Evolutionary conservation across 495 filamentous ascomycete species (phyloP).

Genomic region (Neurospora sublineolata): DNA sequence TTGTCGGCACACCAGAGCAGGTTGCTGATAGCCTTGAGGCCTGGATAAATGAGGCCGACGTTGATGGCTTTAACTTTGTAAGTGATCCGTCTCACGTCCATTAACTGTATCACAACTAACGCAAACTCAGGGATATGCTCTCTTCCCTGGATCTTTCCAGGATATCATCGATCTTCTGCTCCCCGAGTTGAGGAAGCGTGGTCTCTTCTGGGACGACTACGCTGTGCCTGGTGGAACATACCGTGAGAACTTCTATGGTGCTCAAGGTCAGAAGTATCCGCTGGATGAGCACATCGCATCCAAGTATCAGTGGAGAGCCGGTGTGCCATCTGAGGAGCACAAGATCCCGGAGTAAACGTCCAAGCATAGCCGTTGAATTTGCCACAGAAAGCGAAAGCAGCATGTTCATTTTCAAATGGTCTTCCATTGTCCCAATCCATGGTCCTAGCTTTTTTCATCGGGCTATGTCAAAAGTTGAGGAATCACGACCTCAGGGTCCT

Average conservation of each 20-base stretch:
- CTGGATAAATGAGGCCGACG: slow-evolving; percentile 35
- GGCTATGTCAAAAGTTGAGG: too few relatives aligned
- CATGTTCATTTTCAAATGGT: too few relatives aligned
- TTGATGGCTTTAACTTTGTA: slow-evolving; percentile 43
- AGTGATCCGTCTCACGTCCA: slow-evolving; percentile 2
- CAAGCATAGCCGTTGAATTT: too few relatives aligned
- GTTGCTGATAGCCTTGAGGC: slow-evolving; percentile 40
- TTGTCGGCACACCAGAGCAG: slow-evolving; percentile 33
- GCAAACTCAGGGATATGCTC: slow-evolving; percentile 39
- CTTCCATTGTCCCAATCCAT: too few relatives aligned
- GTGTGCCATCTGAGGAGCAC: slow-evolving; percentile 20
- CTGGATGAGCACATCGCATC: slow-evolving; percentile 23
- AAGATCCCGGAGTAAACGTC: slow-evolving; percentile 13
- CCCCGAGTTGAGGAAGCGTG: slow-evolving; percentile 45
- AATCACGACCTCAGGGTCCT: too few relatives aligned
- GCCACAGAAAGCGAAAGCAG: too few relatives aligned
- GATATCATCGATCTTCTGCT: slow-evolving; percentile 50
- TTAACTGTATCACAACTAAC: background rate
- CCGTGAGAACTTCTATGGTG: slow-evolving; percentile 38
- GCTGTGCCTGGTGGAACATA: slow-evolving; percentile 37
- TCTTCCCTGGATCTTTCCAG: slow-evolving; percentile 49
- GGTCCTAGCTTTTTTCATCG: too few relatives aligned
- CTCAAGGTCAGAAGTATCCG: slow-evolving; percentile 19
- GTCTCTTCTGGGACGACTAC: slow-evolving; percentile 43
- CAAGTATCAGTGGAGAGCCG: slow-evolving; percentile 25